Evolutionary conservation across 768 basidiomycete species (phyloP), one percentile per base, ranked within the genome.

Genomic region (Kwoniella dejecticola): DNA sequence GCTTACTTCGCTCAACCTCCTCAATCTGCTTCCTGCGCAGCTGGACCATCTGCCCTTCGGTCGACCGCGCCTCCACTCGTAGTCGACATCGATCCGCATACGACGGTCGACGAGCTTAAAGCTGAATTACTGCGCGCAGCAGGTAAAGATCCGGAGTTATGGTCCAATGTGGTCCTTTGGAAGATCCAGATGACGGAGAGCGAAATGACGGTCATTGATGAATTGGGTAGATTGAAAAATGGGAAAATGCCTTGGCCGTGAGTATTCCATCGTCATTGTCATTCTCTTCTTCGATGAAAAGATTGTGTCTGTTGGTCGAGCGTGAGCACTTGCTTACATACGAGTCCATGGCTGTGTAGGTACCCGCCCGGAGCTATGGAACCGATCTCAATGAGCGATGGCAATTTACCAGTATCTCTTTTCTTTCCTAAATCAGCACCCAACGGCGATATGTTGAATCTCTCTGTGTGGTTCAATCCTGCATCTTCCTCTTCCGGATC

Each of bases 181-280:
- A 60, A 68, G 23, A 74, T 78, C 11, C 73, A 70, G n/a, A 73
- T 78, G 75, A 71, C 62, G 17, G 66, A 72, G 47, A 68, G 66
- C 23, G 72, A 78, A 63, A 74, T 78, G 64, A 49, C 67, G 5
- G 71, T 75, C 19, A 75, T 74, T 54, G 71, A 76, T 36, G 60
- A 70, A 50, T 42, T 68, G 31, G 77, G 75, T 8, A 69, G 75
- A 5, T 55, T 76, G 27, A 75, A 70, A 52, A 59, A 61, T 33
- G 74, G 75, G 2, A 66, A 65, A 30, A 78, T 78, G 77, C 77
- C 77, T 17, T 78, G 77, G 77, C 77, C 77, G 68, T 74, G 53
- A 63, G 70, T 36, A 36, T 36, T 36, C 33, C 33, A 36, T 15
- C 33, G 33, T n/a, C n/a, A n/a, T n/a, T n/a, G n/a, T n/a, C n/a